Evolutionary conservation across 805 yeast genomes (phyloP), one percentile per base, ranked within the genome.

Genomic region (Saccharomycopsis synnaedendra): DNA sequence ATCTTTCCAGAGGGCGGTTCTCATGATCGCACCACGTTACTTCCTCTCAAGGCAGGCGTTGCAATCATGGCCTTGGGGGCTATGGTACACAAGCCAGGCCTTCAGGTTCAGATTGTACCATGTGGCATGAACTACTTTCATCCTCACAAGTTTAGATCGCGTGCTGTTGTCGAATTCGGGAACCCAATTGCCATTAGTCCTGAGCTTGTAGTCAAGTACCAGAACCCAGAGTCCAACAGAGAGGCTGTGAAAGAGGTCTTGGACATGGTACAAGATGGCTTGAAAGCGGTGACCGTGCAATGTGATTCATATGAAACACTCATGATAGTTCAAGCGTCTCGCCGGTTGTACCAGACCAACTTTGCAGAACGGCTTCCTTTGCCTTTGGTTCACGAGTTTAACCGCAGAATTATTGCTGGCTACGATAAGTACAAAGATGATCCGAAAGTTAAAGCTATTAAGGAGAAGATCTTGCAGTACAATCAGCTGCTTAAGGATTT

Each of bases 1-100:
- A 85, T 90, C 42, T 90, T 87, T 66, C 96, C 97, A 3, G 98
- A 90, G 67, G 98, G 98, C 50, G 98, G 98, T 0, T 85, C 96
- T 5, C 98, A 90, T 59, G 98, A 90, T 62, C 72, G 98, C 53
- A 80, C 97, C 1, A 90, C 86, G 53, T 65, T 90, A 56, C 69
- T 90, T 40, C 97, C 98, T 0, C 70, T 90, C 55, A 90, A 90
- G 60, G 96, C 97, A 0, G 98, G 98, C 43, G 96, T 90, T 30
- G 96, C 97, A 1, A 83, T 90, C 48, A 90, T 90, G 97, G 97
- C 97, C 0, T 68, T 90, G 19, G 97, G 97, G 10, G 95, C 97
- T 0, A 76, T 85, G 70, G 86, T 83, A 28, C 74, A 79, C 42
- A 76, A 83, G 54, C 88, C 93, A 0, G 68, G 71, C 32, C 77